Conservation (phyloP, 148 eudicot genomes). For the Camellia granthamiana region DNA sequence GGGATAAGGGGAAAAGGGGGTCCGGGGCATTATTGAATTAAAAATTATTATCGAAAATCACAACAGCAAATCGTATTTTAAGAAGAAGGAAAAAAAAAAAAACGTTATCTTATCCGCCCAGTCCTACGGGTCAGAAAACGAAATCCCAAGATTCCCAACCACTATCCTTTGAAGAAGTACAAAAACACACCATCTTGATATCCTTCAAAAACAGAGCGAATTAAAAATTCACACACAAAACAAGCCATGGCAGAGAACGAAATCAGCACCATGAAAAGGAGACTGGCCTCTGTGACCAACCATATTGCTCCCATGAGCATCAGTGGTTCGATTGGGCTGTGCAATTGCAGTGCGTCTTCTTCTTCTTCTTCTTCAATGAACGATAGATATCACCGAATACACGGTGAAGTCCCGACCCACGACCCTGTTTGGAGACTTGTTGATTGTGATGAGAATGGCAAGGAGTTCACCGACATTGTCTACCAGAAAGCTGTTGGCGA, state of each 20-base stretch:
- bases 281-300: slow-evolving; percentile 47
- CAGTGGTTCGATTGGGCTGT: slow-evolving; percentile 5
- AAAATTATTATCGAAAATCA: no score
- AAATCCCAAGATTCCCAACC: neutral
- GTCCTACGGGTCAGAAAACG: neutral
- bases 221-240: neutral
- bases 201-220: neutral
- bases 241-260: slow-evolving; percentile 37
- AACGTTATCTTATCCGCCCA: neutral
- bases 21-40: no score
- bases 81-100: no score
- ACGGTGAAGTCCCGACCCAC: slow-evolving; percentile 61
- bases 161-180: neutral
- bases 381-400: slow-evolving; percentile 62
- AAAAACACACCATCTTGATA: neutral
- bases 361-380: slow-evolving; percentile 18
- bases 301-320: slow-evolving; percentile 41
- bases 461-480: slow-evolving; percentile 63
- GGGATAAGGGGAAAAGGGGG: no score
- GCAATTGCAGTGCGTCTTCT: slow-evolving; percentile 8
- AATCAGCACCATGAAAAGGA: slow-evolving; percentile 30
- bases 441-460: slow-evolving; percentile 51
- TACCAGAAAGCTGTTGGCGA: slow-evolving; percentile 87
- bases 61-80: no score
- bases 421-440: slow-evolving; percentile 50